A percentile compares a stretch with the other conserved stretches of the same genome.
Conservation (phyloP, 345 rosid genomes). For the Brassica juncea region DNA sequence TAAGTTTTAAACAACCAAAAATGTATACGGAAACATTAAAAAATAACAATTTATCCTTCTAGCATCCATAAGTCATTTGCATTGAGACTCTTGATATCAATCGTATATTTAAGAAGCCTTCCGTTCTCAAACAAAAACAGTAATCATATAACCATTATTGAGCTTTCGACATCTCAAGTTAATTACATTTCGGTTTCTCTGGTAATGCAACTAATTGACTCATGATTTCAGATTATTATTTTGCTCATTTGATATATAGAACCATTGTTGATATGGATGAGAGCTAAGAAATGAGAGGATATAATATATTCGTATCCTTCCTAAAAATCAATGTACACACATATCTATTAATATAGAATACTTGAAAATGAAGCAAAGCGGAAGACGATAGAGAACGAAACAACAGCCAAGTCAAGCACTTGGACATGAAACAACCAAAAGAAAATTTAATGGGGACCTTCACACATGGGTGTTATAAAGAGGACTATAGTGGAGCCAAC, state of each 20-base stretch:
- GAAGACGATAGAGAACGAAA: slow-evolving; percentile 46
- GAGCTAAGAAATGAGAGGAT: slow-evolving; percentile 19
- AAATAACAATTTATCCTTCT: slow-evolving; percentile 1
- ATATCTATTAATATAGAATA: slow-evolving; percentile 22
- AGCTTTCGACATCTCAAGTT: neutral
- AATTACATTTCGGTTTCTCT: too few relatives aligned
- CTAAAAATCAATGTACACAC: slow-evolving; percentile 9
- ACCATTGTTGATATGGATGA: slow-evolving; percentile 30
- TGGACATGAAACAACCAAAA: slow-evolving; percentile 33
- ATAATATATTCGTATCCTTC: slow-evolving; percentile 29
- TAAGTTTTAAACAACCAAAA: neutral
- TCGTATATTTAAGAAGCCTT: neutral
- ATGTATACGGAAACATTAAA: neutral
- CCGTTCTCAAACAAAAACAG: neutral
- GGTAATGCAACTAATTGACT: slow-evolving; percentile 27
- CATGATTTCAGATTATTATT: slow-evolving; percentile 24
- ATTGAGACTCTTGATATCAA: slow-evolving; percentile 3
- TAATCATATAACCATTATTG: neutral
- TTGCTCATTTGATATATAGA: slow-evolving; percentile 16
- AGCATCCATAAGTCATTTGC: neutral
- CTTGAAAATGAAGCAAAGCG: slow-evolving; percentile 31
- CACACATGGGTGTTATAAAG: slow-evolving; percentile 72
- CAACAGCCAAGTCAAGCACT: slow-evolving; percentile 66
- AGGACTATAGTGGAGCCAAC: slow-evolving; percentile 58
- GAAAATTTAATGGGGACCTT: slow-evolving; percentile 71